These are phyloP conservation scores for Plantago elongata DNA, from an alignment of 257 asterid species.

Conservation along the genomic window DNA sequence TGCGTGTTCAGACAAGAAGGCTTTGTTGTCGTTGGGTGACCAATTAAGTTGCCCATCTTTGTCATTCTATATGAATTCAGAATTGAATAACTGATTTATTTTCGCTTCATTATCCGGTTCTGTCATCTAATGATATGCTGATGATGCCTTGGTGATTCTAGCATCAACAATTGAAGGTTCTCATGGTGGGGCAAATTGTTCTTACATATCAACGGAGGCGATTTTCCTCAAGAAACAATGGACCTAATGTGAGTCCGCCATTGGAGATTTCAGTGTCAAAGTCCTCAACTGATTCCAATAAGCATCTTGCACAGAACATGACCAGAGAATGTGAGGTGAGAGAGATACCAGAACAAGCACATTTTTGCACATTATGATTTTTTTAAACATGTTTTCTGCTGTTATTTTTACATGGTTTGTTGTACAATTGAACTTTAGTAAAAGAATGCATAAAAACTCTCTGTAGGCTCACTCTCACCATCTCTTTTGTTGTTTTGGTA, in stretches of 20 bases:
- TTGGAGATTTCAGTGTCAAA: constrained; percentile 20
- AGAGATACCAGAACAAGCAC: constrained; percentile 23
- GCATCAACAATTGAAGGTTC: constrained; percentile 13
- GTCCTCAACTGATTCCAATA: constrained; percentile 14
- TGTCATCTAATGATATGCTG: neutral
- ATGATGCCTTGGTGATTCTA: constrained; percentile 18
- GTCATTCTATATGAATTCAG: neutral
- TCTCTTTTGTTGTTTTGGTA: constrained; percentile 16
- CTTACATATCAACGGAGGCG: constrained; percentile 69
- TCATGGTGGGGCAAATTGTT: constrained; percentile 46
- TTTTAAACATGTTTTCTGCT: neutral
- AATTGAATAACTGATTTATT: neutral
- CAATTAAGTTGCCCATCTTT: neutral
- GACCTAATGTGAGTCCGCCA: constrained; percentile 22
- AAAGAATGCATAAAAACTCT: too few relatives aligned
- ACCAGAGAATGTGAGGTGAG: constrained; percentile 44
- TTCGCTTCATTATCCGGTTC: neutral
- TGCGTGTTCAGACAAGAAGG: neutral
- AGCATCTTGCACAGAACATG: constrained; percentile 30
- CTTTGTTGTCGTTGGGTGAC: neutral
- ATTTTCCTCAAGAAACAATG: constrained; percentile 29
- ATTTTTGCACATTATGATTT: constrained; percentile 10
- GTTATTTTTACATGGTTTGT: constrained; percentile 2
- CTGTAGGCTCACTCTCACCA: constrained; percentile 1
- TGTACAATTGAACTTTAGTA: constrained; percentile 3